Conservation (phyloP, 345 rosid species). For the Eucalyptus cloeziana region DNA sequence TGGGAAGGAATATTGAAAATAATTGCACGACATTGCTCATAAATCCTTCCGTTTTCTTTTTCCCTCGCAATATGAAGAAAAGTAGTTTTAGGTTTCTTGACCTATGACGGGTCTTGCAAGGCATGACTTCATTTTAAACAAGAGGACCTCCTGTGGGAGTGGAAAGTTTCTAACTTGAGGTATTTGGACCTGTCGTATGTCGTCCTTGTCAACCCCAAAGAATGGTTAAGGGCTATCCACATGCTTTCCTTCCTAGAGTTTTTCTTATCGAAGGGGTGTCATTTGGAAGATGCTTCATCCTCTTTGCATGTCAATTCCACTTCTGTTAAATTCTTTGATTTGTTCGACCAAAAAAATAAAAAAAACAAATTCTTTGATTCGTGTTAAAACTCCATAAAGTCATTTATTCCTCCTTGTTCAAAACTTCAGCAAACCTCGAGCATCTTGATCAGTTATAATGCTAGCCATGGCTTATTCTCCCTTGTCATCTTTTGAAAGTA, state of each 20-base stretch:
- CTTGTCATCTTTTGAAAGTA: neutral
- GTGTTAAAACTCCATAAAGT: neutral
- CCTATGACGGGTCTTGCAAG: neutral
- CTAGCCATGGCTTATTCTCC: neutral
- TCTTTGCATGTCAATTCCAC: neutral
- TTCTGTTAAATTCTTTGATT: neutral
- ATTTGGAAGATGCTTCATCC: neutral
- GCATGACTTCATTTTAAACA: neutral
- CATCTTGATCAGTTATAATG: neutral
- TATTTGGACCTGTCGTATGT: neutral
- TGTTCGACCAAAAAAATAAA: fast-evolving
- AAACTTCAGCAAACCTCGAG: neutral
- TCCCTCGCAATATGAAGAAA: neutral
- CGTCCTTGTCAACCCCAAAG: neutral
- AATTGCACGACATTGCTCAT: neutral
- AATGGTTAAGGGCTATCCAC: neutral
- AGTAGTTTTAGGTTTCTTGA: neutral
- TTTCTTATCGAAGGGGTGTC: neutral
- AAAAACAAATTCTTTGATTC: no score
- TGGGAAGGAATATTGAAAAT: no score
- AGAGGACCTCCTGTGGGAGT: neutral
- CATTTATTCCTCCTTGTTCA: neutral
- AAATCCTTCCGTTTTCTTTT: neutral
- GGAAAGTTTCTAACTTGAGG: neutral
- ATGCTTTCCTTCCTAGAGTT: neutral